phyloP scores from a whole-genome alignment of 2,329 filamentous ascomycete genomes.

The Neofusicoccum parvum region DNA sequence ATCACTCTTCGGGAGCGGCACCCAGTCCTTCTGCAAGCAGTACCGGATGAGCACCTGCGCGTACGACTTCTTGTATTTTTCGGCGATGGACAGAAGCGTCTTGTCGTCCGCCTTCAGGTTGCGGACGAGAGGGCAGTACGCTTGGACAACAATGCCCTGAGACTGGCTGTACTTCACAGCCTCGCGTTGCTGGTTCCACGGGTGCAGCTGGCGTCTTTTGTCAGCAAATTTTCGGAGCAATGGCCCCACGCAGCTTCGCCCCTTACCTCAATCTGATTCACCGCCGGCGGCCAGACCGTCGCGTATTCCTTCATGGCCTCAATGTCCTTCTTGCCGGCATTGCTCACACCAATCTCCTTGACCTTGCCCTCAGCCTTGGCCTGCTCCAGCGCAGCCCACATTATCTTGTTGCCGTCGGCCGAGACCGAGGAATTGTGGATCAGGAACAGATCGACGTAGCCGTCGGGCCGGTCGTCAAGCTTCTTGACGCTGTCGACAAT shows the following conservation, averaged over 20 bases:
- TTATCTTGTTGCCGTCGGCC: constrained; percentile 56
- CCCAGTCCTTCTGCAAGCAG: constrained; percentile 71
- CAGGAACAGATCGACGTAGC: constrained; percentile 72
- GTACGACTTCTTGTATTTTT: constrained; percentile 72
- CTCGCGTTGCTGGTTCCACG: constrained; percentile 68
- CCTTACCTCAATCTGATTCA: constrained; percentile 72
- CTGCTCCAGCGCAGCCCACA: constrained; percentile 69
- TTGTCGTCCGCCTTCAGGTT: constrained; percentile 73
- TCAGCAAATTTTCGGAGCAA: neutral
- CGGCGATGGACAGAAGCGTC: constrained; percentile 63
- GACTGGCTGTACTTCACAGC: constrained; percentile 60
- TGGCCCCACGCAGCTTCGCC: too few relatives aligned
- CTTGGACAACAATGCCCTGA: constrained; percentile 63
- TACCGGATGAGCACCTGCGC: constrained; percentile 81
- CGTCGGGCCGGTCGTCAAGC: constrained; percentile 54
- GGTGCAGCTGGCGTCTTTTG: constrained; percentile 59
- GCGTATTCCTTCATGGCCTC: constrained; percentile 69
- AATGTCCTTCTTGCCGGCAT: constrained; percentile 68
- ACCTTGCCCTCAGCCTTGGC: constrained; percentile 61
- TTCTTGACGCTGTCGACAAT: constrained; percentile 65
- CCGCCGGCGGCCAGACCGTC: constrained; percentile 68
- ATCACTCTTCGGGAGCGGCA: constrained; percentile 44
- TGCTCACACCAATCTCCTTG: constrained; percentile 71
- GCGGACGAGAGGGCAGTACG: constrained; percentile 68
- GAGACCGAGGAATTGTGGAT: constrained; percentile 67